phyloP scores from a whole-genome alignment of 768 basidiomycete genomes.

The Macrolepiota fuliginosa region DNA sequence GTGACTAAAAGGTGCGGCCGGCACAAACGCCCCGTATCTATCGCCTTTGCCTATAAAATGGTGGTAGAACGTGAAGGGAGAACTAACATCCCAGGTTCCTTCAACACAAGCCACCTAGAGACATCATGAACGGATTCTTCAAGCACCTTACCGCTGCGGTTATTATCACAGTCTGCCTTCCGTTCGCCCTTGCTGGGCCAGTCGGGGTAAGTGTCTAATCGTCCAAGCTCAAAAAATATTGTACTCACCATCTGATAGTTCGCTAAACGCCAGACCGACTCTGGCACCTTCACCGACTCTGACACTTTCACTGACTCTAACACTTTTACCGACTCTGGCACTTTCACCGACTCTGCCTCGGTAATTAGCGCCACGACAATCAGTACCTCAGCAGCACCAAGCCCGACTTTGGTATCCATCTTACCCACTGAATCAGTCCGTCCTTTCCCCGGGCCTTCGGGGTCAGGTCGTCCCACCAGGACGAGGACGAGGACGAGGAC shows the following conservation, averaged over 20 bases:
- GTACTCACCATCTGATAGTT: background rate
- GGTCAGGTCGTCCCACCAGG: no score
- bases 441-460: no score
- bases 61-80: no score
- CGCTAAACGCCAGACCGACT: background rate
- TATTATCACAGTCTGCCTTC: background rate
- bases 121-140: constrained; percentile 6
- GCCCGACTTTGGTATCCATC: no score
- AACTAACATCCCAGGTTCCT: background rate
- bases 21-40: no score
- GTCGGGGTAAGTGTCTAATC: background rate
- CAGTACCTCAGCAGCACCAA: no score
- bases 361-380: background rate
- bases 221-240: background rate
- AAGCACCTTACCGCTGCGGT: background rate
- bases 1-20: no score
- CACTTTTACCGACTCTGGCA: background rate
- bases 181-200: background rate
- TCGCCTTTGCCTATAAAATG: background rate
- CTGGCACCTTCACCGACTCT: background rate
- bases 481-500: no score
- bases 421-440: no score
- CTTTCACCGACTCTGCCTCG: background rate
- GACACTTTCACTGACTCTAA: background rate
- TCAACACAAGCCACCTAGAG: background rate